Evolutionary conservation across 129 eudicot genomes (phyloP).

Genomic region (Dittrichia graveolens): DNA sequence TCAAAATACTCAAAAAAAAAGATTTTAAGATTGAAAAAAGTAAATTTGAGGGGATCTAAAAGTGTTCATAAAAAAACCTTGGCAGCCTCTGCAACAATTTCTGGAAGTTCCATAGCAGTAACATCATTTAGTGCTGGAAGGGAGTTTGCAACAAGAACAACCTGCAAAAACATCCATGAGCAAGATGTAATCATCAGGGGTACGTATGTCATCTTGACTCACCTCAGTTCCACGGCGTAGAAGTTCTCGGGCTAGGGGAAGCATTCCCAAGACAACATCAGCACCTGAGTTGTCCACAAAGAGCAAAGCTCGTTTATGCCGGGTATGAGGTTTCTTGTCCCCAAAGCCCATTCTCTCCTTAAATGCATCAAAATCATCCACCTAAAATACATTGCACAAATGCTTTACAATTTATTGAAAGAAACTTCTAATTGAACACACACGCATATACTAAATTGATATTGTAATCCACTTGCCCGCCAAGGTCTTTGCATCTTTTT

Average conservation of each 20-base stretch:
- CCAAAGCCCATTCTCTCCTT: slow-evolving; percentile 74
- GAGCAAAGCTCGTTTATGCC: slow-evolving; percentile 84
- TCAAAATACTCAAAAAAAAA: neutral
- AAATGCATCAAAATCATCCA: slow-evolving; percentile 86
- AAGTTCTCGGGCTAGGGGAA: slow-evolving; percentile 95
- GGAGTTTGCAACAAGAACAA: slow-evolving; percentile 94
- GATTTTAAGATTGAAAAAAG: neutral
- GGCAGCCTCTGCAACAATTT: slow-evolving; percentile 96
- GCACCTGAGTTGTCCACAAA: slow-evolving; percentile 99
- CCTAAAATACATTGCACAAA: slow-evolving; percentile 47
- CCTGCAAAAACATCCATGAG: slow-evolving; percentile 45
- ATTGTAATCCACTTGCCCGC: slow-evolving; percentile 59
- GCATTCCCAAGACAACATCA: slow-evolving; percentile 94
- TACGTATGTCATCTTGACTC: slow-evolving; percentile 22
- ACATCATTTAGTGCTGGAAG: slow-evolving; percentile 96
- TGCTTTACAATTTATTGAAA: neutral
- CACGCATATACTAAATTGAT: slow-evolving; percentile 4
- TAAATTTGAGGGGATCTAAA: neutral
- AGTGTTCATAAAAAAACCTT: slow-evolving; percentile 52
- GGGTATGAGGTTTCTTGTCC: slow-evolving; percentile 42
- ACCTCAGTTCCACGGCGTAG: slow-evolving; percentile 97
- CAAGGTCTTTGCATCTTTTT: slow-evolving; percentile 98
- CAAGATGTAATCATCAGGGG: neutral
- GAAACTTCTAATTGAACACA: neutral
- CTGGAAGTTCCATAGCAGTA: slow-evolving; percentile 96